These are phyloP conservation scores for Saururus chinensis DNA, from an alignment of 164 flowering plant genomes.

Conservation along the genomic window DNA sequence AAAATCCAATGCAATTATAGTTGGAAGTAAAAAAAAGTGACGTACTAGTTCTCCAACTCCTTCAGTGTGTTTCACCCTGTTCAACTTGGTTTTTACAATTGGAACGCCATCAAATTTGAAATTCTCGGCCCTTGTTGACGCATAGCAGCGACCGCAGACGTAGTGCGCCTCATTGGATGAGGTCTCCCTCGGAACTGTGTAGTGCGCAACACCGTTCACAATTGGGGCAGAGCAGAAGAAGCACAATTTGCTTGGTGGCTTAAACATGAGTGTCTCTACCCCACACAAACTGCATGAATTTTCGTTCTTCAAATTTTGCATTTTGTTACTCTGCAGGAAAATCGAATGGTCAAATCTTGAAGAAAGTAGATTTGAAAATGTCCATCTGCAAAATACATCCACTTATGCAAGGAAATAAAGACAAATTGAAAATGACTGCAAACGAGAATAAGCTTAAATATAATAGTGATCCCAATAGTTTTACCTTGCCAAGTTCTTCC, in stretches of 20 bases:
- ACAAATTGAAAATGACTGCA: no score
- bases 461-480: no score
- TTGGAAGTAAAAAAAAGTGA: background rate
- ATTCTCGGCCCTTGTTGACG: background rate
- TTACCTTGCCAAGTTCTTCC: constrained; percentile 12
- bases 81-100: constrained; percentile 3
- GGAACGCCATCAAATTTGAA: constrained; percentile 7
- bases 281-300: constrained; percentile 12
- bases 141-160: constrained; percentile 12
- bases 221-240: constrained; percentile 6
- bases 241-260: constrained; percentile 11
- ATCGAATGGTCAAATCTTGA: background rate
- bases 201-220: constrained; percentile 6
- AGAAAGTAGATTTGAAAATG: background rate
- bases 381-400: background rate
- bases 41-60: constrained; percentile 10
- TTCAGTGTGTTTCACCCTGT: constrained; percentile 8
- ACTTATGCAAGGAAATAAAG: background rate
- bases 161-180: no score
- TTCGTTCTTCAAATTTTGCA: constrained; percentile 5
- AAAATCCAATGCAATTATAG: no score
- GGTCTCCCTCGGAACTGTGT: background rate
- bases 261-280: constrained; percentile 9
- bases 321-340: constrained; percentile 5
- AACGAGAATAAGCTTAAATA: no score